Percentiles rank a stretch among this genome's conserved stretches.
These are phyloP conservation scores for Salix dunnii DNA, from an alignment of 345 rosid species.

Conservation along the genomic window DNA sequence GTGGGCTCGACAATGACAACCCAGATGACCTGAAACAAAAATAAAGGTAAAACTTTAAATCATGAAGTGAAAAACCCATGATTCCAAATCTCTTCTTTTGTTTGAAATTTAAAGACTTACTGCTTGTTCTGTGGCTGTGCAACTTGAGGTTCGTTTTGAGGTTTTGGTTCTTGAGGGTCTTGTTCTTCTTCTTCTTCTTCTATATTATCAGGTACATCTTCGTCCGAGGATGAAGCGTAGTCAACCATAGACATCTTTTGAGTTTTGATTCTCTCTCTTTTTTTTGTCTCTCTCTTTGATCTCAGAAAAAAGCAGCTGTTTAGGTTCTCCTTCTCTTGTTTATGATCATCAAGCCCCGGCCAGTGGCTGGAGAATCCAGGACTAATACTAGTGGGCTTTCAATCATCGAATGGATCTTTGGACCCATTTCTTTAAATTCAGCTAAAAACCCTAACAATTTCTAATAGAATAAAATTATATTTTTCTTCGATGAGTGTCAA, in stretches of 20 bases:
- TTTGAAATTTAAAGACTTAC: conserved; percentile 24
- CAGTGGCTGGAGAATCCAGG: background rate
- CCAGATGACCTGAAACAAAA: conserved; percentile 31
- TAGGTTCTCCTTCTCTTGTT: background rate
- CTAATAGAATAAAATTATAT: too few species aligned
- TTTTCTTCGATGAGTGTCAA: too few species aligned
- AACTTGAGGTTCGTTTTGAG: conserved; percentile 12
- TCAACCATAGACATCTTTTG: conserved; percentile 60
- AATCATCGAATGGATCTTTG: too few species aligned
- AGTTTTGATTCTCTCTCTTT: conserved; percentile 7
- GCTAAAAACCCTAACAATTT: too few species aligned
- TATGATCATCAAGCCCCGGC: background rate
- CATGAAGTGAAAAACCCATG: background rate
- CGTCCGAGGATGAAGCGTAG: conserved; percentile 66
- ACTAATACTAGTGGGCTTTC: background rate
- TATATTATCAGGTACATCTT: conserved; percentile 35
- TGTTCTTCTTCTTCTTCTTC: conserved; percentile 6
- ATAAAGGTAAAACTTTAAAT: background rate
- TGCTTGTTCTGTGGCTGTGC: conserved; percentile 17
- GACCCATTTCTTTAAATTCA: too few species aligned
- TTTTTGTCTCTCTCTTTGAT: background rate
- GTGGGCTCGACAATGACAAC: background rate
- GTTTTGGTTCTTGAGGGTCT: background rate
- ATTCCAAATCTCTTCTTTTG: background rate
- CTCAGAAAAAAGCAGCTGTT: background rate